Evolutionary conservation across 768 basidiomycete species (phyloP), one percentile per base, ranked within the genome.

Genomic region (Kondoa malvinella): DNA sequence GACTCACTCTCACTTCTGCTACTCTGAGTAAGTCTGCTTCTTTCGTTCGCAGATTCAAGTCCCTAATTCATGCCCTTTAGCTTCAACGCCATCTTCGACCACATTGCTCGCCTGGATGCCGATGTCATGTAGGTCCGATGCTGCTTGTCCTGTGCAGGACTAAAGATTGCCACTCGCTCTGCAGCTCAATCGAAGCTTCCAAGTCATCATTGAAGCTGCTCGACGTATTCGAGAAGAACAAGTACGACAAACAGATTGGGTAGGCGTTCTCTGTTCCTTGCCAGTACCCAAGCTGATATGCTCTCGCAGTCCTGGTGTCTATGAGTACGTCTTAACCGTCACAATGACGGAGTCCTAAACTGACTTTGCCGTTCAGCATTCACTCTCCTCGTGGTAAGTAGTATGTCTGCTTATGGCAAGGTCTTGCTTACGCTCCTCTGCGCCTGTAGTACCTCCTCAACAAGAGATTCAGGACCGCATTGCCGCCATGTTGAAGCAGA

Each of bases 1-100:
- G 81, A 91, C 92, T 74, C 94, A 96, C 82, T 96, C 92, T 64
- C 95, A 99, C 83, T 94, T 94, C 84, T 94, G 91, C 82, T 92
- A 91, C 82, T 64, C 68, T 26, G 67, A 31, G 34, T 16, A 25
- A 25, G 25, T 67, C n/a, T 25, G 25, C 27, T 15, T 17, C 56
- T 8, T 17, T n/a, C 30, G 29, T 4, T 34, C 50, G 34, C 16
- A 1, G 1, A 14, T 3, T 56, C 30, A 1, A 26, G 30, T 1
- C n/a, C n/a, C 26, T 66, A 59, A 17, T 14, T 26, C 65, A 75
- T 76, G 75, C 71, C 79, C 77, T 96, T 92, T 67, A 92, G 96
- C 82, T 97, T 96, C 77, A 89, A 87, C 80, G 90, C 95, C 77
- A 96, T 96, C 81, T 96, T 96, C 88, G 85, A 88, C 32, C 92